Evolutionary conservation across 495 filamentous ascomycete species (phyloP).

Genomic region (Neurospora sp.): DNA sequence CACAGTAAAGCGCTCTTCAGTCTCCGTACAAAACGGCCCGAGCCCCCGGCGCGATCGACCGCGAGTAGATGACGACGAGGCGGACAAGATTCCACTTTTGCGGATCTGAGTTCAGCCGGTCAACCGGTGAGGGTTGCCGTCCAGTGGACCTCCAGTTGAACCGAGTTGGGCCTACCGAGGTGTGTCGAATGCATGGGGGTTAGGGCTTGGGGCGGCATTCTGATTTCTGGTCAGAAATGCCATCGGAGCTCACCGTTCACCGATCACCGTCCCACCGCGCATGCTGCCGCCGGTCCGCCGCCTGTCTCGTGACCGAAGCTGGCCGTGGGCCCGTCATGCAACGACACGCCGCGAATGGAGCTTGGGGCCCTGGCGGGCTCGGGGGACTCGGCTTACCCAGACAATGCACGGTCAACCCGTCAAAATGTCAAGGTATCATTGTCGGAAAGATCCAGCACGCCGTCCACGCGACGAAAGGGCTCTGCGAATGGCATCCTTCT

Average conservation of each 20-base stretch:
- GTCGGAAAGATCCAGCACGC: neutral
- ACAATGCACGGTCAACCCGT: neutral
- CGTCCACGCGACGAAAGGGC: neutral
- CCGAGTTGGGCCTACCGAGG: neutral
- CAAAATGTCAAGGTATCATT: neutral
- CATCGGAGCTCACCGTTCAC: neutral
- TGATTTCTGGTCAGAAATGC: neutral
- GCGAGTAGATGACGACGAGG: neutral
- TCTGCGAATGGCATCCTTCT: neutral
- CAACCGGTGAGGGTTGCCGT: neutral
- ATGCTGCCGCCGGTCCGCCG: neutral
- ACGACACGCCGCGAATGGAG: neutral
- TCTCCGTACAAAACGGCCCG: neutral
- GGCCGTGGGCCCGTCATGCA: neutral
- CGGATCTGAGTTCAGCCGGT: neutral
- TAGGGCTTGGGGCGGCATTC: neutral
- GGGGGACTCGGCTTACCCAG: neutral
- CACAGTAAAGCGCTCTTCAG: neutral
- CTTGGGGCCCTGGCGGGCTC: neutral
- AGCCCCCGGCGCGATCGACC: neutral
- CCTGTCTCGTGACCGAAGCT: neutral
- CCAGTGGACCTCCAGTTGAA: neutral
- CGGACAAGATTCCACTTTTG: neutral
- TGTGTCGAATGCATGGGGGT: neutral
- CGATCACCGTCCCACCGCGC: neutral